Evolutionary conservation across 192 early-diverging fungal species (phyloP), one percentile per base, ranked within the genome.

Genomic region (Coemansia sp.): DNA sequence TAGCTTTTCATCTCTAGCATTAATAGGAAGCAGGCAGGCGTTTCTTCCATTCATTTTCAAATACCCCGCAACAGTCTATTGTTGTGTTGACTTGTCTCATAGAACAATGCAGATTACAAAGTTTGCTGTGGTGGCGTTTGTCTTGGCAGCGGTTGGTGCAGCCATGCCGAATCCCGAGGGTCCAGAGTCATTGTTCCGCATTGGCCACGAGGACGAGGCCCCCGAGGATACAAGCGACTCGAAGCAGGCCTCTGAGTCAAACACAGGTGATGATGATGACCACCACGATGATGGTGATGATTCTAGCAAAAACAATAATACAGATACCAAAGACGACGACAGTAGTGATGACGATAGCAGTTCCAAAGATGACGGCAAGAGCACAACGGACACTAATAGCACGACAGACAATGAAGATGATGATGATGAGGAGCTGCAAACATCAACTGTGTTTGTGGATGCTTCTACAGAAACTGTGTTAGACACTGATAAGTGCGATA

Each of bases 81-180:
- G 10, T 12, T 38, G 34, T 38, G 19, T 56, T 23, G 18, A 56
- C 18, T 4, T 28, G 8, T 28, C n/a, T 23, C 21, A 26, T 32
- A 19, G 22, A 66, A 65, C 28, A 58, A 73, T 73, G 71, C 64
- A 73, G 56, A 52, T 67, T 25, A 27, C 60, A 30, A 63, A 73
- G 44, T 52, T 73, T 56, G 53, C 65, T 24, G 54, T 67, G 38
- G 59, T 57, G 30, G 18, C 64, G 22, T 55, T 73, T 41, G 71
- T 60, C 16, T 30, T 67, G 19, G 65, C 60, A 24, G 60, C 50
- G 18, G 25, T 58, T 51, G 64, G 58, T 28, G 58, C 49, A 12
- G 65, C 60, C 7, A 27, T 48, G 4, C 58, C 70, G 0, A 24
- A 64, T 2, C 54, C 67, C 22, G 50, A 62, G 7, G 62, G 56